A percentile compares a stretch with the other conserved stretches of the same genome.
Evolutionary conservation across 148 eudicot species (phyloP).

Genomic region (Rhododendron simsii): DNA sequence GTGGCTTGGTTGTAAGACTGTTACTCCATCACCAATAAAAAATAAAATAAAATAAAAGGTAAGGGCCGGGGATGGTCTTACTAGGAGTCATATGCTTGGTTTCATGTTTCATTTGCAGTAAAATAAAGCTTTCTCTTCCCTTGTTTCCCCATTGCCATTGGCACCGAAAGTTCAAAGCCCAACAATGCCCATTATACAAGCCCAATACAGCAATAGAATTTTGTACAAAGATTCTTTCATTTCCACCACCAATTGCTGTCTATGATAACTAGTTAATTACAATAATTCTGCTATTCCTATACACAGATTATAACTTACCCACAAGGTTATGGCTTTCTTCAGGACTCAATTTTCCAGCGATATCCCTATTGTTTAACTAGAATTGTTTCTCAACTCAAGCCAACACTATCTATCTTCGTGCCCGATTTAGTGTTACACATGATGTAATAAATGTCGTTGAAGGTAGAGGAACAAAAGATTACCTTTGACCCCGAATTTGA

Average conservation of each 20-base stretch:
- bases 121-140: background rate
- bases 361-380: background rate
- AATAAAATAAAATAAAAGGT: too few species aligned
- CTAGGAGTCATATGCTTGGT: background rate
- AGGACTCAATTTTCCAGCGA: background rate
- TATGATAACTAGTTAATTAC: background rate
- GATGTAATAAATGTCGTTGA: background rate
- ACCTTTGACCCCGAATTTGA: constrained; percentile 11
- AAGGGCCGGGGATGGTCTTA: background rate
- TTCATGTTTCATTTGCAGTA: background rate
- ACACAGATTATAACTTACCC: background rate
- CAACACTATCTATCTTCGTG: constrained; percentile 20
- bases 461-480: background rate
- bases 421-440: background rate
- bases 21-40: too few species aligned
- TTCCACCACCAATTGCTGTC: background rate
- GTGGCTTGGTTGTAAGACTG: too few species aligned
- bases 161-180: background rate
- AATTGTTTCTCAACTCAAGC: background rate
- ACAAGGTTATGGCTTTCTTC: background rate
- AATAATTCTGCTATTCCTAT: background rate
- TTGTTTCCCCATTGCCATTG: background rate
- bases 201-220: background rate
- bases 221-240: background rate
- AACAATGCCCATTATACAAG: background rate